Evolutionary conservation across 2,329 filamentous ascomycete species (phyloP).

Genomic region (Beauveria rudraprayagi): DNA sequence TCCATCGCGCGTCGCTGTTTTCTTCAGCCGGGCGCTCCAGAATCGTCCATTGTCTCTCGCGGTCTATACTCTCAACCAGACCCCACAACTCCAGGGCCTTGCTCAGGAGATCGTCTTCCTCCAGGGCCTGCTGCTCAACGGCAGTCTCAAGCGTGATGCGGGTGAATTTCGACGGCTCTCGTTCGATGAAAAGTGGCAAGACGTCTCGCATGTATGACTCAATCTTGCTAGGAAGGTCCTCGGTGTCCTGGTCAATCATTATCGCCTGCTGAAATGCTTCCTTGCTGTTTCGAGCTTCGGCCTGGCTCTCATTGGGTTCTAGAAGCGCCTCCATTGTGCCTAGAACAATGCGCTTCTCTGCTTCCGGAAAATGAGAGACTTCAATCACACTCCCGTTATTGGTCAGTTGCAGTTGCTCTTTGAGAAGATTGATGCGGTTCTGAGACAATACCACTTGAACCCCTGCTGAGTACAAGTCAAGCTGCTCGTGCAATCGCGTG

Average conservation of each 20-base stretch:
- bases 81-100: slow-evolving; percentile 57
- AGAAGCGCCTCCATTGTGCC: slow-evolving; percentile 25
- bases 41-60: slow-evolving; percentile 54
- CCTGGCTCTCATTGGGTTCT: slow-evolving; percentile 29
- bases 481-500: slow-evolving; percentile 52
- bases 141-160: slow-evolving; percentile 50
- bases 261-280: slow-evolving; percentile 32
- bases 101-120: slow-evolving; percentile 46
- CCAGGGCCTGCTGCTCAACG: slow-evolving; percentile 35
- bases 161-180: slow-evolving; percentile 54
- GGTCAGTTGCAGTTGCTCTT: slow-evolving; percentile 40
- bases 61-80: slow-evolving; percentile 56
- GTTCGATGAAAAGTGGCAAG: slow-evolving; percentile 48
- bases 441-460: slow-evolving; percentile 56
- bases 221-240: slow-evolving; percentile 51
- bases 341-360: slow-evolving; percentile 35
- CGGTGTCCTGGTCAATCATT: slow-evolving; percentile 54
- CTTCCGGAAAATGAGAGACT: slow-evolving; percentile 51
- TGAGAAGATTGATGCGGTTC: slow-evolving; percentile 48
- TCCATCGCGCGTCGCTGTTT: slow-evolving; percentile 34
- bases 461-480: slow-evolving; percentile 56
- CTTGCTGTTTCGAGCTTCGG: slow-evolving; percentile 25
- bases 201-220: slow-evolving; percentile 54
- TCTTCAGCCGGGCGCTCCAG: slow-evolving; percentile 37
- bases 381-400: slow-evolving; percentile 45